These are phyloP conservation scores for Isatis tinctoria DNA, from an alignment of 345 rosid genomes.

Conservation along the genomic window DNA sequence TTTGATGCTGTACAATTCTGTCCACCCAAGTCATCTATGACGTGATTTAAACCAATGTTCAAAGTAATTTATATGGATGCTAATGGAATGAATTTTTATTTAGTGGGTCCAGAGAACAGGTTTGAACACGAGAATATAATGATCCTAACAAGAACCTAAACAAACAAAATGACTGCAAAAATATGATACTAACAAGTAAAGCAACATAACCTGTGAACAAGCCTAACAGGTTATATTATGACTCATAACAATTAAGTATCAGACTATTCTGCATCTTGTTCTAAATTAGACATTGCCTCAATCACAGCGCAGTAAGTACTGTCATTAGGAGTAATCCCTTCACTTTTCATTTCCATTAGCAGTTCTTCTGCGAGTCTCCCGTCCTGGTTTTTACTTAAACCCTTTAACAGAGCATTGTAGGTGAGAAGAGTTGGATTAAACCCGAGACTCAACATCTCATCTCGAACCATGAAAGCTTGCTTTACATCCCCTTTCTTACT, in stretches of 20 bases:
- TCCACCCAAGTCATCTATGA: background rate
- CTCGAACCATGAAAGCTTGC: conserved; percentile 69
- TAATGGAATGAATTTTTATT: too few species aligned
- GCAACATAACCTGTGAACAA: background rate
- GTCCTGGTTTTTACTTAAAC: conserved; percentile 67
- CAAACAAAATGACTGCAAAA: too few species aligned
- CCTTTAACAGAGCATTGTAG: conserved; percentile 80
- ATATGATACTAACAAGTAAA: background rate
- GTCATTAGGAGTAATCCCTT: conserved; percentile 81
- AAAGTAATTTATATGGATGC: too few species aligned
- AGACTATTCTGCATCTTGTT: background rate
- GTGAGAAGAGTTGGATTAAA: conserved; percentile 82
- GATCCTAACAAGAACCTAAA: too few species aligned
- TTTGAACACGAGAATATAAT: too few species aligned
- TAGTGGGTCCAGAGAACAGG: too few species aligned
- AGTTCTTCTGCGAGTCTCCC: conserved; percentile 70
- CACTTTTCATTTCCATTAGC: conserved; percentile 75
- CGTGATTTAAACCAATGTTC: too few species aligned
- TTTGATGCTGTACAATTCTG: background rate
- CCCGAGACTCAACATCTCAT: conserved; percentile 84
- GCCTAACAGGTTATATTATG: background rate
- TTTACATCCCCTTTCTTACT: conserved; percentile 77
- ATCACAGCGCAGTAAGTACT: conserved; percentile 64
- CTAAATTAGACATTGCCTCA: conserved; percentile 45
- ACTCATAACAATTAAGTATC: background rate